Base-by-base conservation (phyloP, 257 asterid genomes). In the Prunella vulgaris region DNA sequence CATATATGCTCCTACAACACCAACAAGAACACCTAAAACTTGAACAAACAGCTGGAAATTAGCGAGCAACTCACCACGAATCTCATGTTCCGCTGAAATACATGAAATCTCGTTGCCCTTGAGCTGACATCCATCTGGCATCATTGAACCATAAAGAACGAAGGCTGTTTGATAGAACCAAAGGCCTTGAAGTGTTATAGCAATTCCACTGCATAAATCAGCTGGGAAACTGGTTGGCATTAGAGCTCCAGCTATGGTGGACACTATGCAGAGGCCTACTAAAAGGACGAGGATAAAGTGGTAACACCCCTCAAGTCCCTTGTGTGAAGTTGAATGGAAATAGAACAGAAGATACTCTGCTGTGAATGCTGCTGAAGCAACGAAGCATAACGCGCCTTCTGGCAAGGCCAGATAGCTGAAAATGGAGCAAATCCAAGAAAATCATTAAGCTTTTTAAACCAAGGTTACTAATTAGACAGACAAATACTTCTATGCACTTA, bases 141-240 rank as follows among this genome's bases (percentile, higher is more conserved):
- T 89, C 99, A 94, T 94, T 0, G 97, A 79, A 17, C 99, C 97
- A 8, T 94, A 94, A 18, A 94, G 95, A 65, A 95, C 83, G 85
- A 94, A 94, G 8, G 98, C 98, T 0, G 98, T 94, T 59, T 94
- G 99, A 42, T 92, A 94, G 89, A 91, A 94, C 98, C 99, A 91
- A 38, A 94, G 97, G 74, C 99, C 99, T 78, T 94, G 99, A 30
- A 94, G 97, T 0, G 95, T 81, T 21, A 86, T 84, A 5, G 86
- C 86, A 32, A 94, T 84, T 72, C 97, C 95, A 18, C 82, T 82
- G 79, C 82, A 77, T 70, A 94, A 59, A 74, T 94, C 98, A 1
- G 80, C 78, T 0, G 96, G 96, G 74, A 94, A 91, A 70, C 93
- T 85, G 4, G 90, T 83, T 0, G 99, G 98, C 82, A 88, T 27